Base-by-base conservation (phyloP, 2,329 filamentous ascomycete species). In the Catunica adiposa region DNA sequence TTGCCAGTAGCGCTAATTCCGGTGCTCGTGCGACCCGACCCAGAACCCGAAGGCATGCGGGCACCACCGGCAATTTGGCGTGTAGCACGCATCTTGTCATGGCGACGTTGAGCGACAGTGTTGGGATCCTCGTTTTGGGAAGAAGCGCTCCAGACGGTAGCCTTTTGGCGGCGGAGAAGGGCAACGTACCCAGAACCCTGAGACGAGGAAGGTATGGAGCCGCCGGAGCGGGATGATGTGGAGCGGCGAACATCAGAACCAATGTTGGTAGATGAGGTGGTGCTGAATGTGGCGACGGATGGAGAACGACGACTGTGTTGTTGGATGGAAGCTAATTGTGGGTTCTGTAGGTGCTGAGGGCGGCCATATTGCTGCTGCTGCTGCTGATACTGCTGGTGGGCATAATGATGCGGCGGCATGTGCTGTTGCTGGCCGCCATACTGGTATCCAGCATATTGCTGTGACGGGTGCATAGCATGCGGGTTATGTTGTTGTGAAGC, bases 111-210 rank as follows among this genome's bases (percentile, higher is more conserved):
- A 26, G 88, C 89, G 3, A 84, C 72, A 57, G 92, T 72, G 53
- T 88, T 79, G 0, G 90, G 87, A 66, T 98, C 92, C 68, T 97
- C 89, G 60, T 86, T 82, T 67, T 98, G 92, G 8, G 90, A 79
- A 55, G 89, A 84, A 66, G 97, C 92, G 71, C 89, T 96, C 92
- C 92, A 98, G 3, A 98, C 92, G 0, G 92, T 98, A 31, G 89
- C 92, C 68, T 97, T 97, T 70, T 98, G 92, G 67, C 89, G 90
- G 60, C 92, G 82, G 71, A 98, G 83, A n/a, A 96, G 76, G 37
- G 92, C 89, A 53, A 98, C 92, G 68, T 98, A 98, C 61, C 88
- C 83, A n/a, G 76, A 76, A 1, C 84, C 71, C 31, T 57, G 59
- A 78, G 54, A 50, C 1, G 47, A 31, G n/a, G 48, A 29, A 9